Base-by-base conservation (phyloP, 176 grass and related monocot species). In the Zea mays region DNA sequence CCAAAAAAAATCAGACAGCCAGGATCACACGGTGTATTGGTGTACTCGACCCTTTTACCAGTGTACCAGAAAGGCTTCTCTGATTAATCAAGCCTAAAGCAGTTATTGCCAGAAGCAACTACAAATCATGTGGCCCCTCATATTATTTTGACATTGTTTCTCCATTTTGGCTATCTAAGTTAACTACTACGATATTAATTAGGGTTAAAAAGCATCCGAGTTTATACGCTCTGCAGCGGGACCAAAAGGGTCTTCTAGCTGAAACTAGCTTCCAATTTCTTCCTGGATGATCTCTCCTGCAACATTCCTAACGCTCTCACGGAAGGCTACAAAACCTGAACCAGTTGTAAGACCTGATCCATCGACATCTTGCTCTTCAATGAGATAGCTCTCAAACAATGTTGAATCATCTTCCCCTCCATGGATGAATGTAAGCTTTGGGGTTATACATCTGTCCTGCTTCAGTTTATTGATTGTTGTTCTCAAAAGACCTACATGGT, bases 341-440 rank as follows among this genome's bases (percentile, higher is more conserved):
- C 80, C 82, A 42, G 73, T 81, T 33, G 81, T 47, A 83, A 88
- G 70, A 62, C 71, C 87, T 8, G 73, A 55, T 54, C 90, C 96
- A 85, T 99, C 90, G 37, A 90, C 84, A 77, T 92, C 80, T 85
- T 95, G 92, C 33, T 99, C 96, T 81, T 95, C 96, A 46, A 99
- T 87, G 17, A 99, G 90, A 89, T 87, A 99, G 67, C 76, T 90
- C 68, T 99, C 92, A 61, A 99, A 95, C 49, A 88, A 69, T 21
- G 85, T 73, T 45, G 87, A 65, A 81, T 99, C 90, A 11, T 93
- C 87, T 83, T 83, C 81, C 4, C 96, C 90, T 47, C 96, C 96
- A 67, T 69, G 83, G 3, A 95, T 86, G 71, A 95, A 93, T 72
- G 67, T 54, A 60, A 99, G 89, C 41, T 90, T 99, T 35, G 96